These are phyloP conservation scores for Zymoseptoria brevis DNA, from an alignment of 2,329 filamentous ascomycete genomes.

Conservation along the genomic window DNA sequence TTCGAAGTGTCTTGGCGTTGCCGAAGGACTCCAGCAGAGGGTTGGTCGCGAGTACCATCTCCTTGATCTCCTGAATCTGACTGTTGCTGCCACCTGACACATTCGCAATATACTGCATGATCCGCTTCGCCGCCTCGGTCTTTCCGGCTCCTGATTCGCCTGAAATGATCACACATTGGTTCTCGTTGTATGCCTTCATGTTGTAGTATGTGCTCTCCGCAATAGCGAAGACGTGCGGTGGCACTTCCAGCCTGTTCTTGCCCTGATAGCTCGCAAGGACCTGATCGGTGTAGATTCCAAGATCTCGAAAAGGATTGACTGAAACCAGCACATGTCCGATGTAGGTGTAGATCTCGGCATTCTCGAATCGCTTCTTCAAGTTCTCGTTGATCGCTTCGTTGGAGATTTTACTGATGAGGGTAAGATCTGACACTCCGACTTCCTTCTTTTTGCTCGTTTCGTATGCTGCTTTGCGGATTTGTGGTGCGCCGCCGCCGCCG, in stretches of 20 bases:
- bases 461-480: slow-evolving; percentile 92
- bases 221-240: slow-evolving; percentile 91
- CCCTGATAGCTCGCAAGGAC: slow-evolving; percentile 91
- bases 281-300: slow-evolving; percentile 92
- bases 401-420: slow-evolving; percentile 93
- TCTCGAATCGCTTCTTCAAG: slow-evolving; percentile 94
- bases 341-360: slow-evolving; percentile 97
- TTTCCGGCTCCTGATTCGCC: slow-evolving; percentile 97
- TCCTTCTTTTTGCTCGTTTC: slow-evolving; percentile 98
- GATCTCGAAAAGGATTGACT: slow-evolving; percentile 92
- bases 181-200: slow-evolving; percentile 99
- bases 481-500: slow-evolving; percentile 47
- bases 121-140: slow-evolving; percentile 94
- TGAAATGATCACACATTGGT: slow-evolving; percentile 98
- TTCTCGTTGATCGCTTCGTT: slow-evolving; percentile 99
- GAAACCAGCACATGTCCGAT: slow-evolving; percentile 99
- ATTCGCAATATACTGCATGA: slow-evolving; percentile 99
- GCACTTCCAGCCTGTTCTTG: slow-evolving; percentile 85
- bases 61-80: slow-evolving; percentile 93
- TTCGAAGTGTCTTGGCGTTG: slow-evolving; percentile 93
- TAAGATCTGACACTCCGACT: slow-evolving; percentile 95
- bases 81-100: slow-evolving; percentile 79
- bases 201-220: slow-evolving; percentile 97
- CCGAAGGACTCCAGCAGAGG: slow-evolving; percentile 94
- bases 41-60: slow-evolving; percentile 98